Evolutionary conservation across 768 basidiomycete species (phyloP).

Genomic region (Mrakia frigida): DNA sequence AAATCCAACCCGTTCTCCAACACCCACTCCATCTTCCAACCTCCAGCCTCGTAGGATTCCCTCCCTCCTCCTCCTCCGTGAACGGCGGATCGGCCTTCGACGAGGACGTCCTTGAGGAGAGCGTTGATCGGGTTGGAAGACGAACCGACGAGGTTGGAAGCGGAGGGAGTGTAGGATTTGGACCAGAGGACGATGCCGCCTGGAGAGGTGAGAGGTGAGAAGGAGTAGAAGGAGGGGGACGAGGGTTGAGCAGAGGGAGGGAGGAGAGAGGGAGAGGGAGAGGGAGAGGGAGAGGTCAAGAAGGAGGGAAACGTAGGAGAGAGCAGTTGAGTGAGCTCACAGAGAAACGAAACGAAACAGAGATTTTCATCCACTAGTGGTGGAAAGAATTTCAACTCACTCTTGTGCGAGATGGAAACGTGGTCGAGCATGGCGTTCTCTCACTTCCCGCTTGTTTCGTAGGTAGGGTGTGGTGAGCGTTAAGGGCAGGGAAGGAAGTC

Average conservation of each 20-base stretch:
- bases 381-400: slow-evolving; percentile 47
- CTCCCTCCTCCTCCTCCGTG: slow-evolving; percentile 43
- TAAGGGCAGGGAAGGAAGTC: not conserved
- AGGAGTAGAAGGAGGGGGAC: not conserved
- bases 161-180: slow-evolving; percentile 29
- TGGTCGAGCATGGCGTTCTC: slow-evolving; percentile 72
- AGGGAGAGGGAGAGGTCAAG: not conserved
- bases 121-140: slow-evolving; percentile 70
- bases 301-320: not conserved
- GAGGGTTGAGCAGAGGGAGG: not conserved
- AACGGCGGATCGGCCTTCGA: slow-evolving; percentile 85
- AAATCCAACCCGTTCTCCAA: slow-evolving; percentile 76
- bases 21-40: slow-evolving; percentile 33
- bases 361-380: too few species aligned
- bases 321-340: not conserved
- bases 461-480: not conserved
- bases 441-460: not conserved
- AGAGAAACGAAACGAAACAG: too few species aligned
- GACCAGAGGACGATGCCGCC: slow-evolving; percentile 30
- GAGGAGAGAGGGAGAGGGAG: not conserved
- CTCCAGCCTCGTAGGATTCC: slow-evolving; percentile 19
- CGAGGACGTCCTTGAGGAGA: slow-evolving; percentile 81
- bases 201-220: slow-evolving; percentile 25
- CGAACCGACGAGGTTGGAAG: not conserved
- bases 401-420: slow-evolving; percentile 92